Evolutionary conservation across 768 basidiomycete genomes (phyloP).

Genomic region (Lactifluus pinguis): DNA sequence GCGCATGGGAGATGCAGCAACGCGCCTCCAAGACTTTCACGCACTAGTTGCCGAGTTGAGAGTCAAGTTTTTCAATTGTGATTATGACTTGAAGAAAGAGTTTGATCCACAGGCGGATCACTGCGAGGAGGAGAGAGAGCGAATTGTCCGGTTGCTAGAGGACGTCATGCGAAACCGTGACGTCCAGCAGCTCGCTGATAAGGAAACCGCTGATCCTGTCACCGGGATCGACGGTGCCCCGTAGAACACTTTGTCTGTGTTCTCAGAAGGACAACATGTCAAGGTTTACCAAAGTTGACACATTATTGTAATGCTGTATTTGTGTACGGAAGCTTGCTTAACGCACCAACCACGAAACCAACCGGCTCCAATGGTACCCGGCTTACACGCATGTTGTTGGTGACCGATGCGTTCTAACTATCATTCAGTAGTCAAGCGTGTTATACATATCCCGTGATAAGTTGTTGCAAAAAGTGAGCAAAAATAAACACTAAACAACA

Average conservation of each 20-base stretch:
- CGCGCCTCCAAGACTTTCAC: constrained; percentile 9
- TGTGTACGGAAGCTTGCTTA: background rate
- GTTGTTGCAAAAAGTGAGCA: background rate
- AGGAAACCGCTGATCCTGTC: background rate
- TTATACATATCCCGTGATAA: constrained; percentile 1
- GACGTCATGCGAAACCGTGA: constrained; percentile 10
- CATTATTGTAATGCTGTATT: background rate
- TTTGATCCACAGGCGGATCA: background rate
- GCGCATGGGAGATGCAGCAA: background rate
- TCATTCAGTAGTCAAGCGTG: background rate
- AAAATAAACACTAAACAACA: background rate
- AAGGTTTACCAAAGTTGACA: background rate
- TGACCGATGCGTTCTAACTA: too few relatives aligned
- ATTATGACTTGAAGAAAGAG: background rate
- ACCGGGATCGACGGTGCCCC: background rate
- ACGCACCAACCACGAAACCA: background rate
- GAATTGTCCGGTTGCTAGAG: constrained; percentile 9
- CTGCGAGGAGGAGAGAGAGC: background rate
- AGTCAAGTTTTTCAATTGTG: background rate
- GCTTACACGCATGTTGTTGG: background rate
- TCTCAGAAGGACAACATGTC: background rate
- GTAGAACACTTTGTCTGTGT: background rate
- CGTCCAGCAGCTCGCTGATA: background rate
- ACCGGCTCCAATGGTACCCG: too few relatives aligned
- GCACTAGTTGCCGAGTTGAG: constrained; percentile 7